Base-by-base conservation (phyloP, 2,329 filamentous ascomycete species). In the Trichoderma breve region DNA sequence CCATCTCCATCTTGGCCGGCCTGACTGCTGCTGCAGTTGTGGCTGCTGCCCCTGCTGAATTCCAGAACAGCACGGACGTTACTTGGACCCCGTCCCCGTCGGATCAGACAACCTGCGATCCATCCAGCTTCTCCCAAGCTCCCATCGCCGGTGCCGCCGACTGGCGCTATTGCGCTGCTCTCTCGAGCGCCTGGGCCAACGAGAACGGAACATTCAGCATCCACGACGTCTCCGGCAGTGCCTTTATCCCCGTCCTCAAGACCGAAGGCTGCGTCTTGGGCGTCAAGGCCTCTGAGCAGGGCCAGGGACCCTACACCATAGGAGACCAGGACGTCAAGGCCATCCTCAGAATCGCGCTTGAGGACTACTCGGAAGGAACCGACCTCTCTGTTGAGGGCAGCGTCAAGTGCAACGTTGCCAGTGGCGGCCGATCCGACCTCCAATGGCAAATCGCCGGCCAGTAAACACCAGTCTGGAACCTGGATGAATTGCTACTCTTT, bases 171-270 rank as follows among this genome's bases (percentile, higher is more conserved):
- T 81, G 80, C 47, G 79, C 78, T 24, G 76, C 79, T 5, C 76
- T 81, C 3, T 78, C 77, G 71, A 80, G 78, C 63, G 71, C 73
- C 2, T 81, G 79, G 76, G 74, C 74, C 3, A 72, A 72, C 14
- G 71, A 74, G 47, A 81, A 79, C 53, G 80, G 80, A n/a, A 79
- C 76, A 15, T 81, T 81, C 58, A 70, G 62, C 63, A 67, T 81
- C 65, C 71, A 69, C 21, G 43, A 65, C n/a, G 72, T 70, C 30
- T 73, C 75, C 30, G 73, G 58, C 30, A 58, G 24, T 6, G 73
- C 67, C 3, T 76, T 74, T 26, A 73, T 78, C 57, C 73, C 77
- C 32, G 70, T 80, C 24, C 72, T 80, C 61, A 75, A 75, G 39
- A 73, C 74, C 5, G 74, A 71, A n/a, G 76, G 75, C 18, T 80